phyloP scores from a whole-genome alignment of 2,329 filamentous ascomycete genomes.

The Aspergillus transmontanensis region DNA sequence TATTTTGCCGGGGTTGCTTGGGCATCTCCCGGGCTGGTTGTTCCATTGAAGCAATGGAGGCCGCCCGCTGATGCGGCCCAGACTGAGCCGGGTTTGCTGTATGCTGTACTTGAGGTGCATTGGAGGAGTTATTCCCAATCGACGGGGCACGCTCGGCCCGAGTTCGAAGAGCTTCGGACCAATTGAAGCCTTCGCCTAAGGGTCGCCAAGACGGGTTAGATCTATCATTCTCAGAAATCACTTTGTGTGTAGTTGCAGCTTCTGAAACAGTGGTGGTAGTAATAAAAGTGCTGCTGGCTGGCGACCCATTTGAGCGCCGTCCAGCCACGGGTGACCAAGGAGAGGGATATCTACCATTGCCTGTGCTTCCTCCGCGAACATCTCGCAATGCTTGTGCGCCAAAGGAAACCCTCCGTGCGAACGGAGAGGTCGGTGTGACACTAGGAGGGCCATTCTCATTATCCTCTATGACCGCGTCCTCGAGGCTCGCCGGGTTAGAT shows the following conservation, averaged over 20 bases:
- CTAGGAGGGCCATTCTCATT: conserved; percentile 62
- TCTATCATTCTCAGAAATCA: conserved; percentile 38
- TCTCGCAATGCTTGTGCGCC: conserved; percentile 77
- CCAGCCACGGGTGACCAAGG: conserved; percentile 29
- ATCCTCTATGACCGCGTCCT: conserved; percentile 62
- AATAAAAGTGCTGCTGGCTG: conserved; percentile 25
- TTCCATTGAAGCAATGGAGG: conserved; percentile 58
- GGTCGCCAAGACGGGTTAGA: conserved; percentile 47
- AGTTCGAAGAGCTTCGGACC: conserved; percentile 91
- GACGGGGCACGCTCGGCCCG: conserved; percentile 77
- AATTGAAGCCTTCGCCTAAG: conserved; percentile 92
- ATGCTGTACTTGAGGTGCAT: conserved; percentile 34
- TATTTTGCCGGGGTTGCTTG: conserved; percentile 57
- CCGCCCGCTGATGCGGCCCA: conserved; percentile 41
- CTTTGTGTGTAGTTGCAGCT: conserved; percentile 41
- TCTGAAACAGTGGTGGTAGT: conserved; percentile 25
- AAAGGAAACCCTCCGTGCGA: conserved; percentile 82
- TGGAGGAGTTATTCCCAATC: conserved; percentile 36
- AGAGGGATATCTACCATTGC: conserved; percentile 60
- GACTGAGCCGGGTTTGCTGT: conserved; percentile 52
- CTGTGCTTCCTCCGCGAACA: conserved; percentile 67
- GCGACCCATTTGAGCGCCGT: conserved; percentile 29
- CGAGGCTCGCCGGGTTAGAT: conserved; percentile 43
- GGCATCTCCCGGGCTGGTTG: conserved; percentile 51
- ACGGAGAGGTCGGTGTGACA: conserved; percentile 68